Evolutionary conservation across 2,329 filamentous ascomycete genomes (phyloP), one percentile per base, ranked within the genome.

Genomic region (Fusarium stilboides): DNA sequence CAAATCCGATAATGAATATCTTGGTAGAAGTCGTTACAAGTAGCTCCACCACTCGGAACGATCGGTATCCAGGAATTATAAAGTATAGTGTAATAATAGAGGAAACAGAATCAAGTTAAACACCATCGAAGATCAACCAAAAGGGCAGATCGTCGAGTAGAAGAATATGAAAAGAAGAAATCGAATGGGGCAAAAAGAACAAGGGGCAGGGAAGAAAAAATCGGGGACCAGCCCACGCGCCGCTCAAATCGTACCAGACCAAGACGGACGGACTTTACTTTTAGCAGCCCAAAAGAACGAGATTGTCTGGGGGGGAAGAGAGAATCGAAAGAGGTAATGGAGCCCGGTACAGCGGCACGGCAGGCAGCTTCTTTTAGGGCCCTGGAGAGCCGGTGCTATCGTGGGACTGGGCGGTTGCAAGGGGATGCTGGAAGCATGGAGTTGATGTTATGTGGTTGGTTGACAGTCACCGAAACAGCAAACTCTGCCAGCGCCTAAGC

Each of bases 181-280:
- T 34, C 26, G 45, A 57, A 36, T 51, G 45, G 44, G 54, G 54
- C 34, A 8, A 22, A 28, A 47, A 22, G 34, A 64, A 61, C 51
- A 65, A 60, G 68, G 68, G 63, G 54, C 39, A 17, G 42, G 42
- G 55, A 53, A 52, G 46, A 52, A 42, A 68, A 69, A 68, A 70
- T 28, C 43, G 44, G 67, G 68, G 67, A 75, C 72, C 72, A 75
- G 72, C 72, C 72, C 72, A 75, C 42, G 51, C 68, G 69, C 69
- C 58, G 52, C 68, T 70, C 58, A 54, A 59, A 73, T 74, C 72
- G 72, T 74, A 74, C 72, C 69, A 74, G 68, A 64, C 65, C 70
- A 65, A 72, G 67, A 58, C 51, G 61, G 54, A 65, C 59, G 61
- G 62, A 63, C 63, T 66, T 63, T 57, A 57, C 58, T 61, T 40